Evolutionary conservation across 805 yeast genomes (phyloP).

Genomic region (Saccharomycopsis sp.): DNA sequence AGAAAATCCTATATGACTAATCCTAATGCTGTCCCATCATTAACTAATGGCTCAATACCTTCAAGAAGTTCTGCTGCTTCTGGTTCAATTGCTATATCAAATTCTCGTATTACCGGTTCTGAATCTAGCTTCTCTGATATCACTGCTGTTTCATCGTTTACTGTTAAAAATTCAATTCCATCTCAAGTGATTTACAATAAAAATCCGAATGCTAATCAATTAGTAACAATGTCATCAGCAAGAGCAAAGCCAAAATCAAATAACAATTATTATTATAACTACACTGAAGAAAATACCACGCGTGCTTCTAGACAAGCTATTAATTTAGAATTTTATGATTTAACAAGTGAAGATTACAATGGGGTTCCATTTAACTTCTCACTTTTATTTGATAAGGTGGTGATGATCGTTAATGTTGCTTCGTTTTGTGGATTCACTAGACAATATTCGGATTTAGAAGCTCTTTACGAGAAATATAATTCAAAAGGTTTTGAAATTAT

Average conservation of each 20-base stretch:
- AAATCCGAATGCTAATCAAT: neutral
- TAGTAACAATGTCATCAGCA: neutral
- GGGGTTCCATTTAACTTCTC: constrained; percentile 34
- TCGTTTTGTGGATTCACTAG: constrained; percentile 48
- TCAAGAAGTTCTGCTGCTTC: constrained; percentile 1
- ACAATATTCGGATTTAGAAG: constrained; percentile 61
- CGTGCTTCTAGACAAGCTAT: constrained; percentile 4
- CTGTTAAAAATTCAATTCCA: neutral
- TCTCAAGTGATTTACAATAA: neutral
- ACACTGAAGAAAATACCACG: constrained; percentile 1
- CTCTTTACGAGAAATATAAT: constrained; percentile 50
- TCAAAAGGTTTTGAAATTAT: constrained; percentile 52
- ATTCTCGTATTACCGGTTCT: too few species aligned
- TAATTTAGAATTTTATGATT: constrained; percentile 32
- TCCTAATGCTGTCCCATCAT: neutral
- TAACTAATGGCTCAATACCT: neutral
- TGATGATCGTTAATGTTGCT: constrained; percentile 40
- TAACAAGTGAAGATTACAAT: constrained; percentile 34
- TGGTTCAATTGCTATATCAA: neutral
- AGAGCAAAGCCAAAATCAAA: neutral
- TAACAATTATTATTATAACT: neutral
- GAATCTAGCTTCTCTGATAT: too few species aligned
- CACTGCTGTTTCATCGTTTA: too few species aligned
- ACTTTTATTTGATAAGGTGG: constrained; percentile 40
- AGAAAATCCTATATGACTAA: too few species aligned